Conservation (phyloP, 768 basidiomycete species). For the Zangia roseola region DNA sequence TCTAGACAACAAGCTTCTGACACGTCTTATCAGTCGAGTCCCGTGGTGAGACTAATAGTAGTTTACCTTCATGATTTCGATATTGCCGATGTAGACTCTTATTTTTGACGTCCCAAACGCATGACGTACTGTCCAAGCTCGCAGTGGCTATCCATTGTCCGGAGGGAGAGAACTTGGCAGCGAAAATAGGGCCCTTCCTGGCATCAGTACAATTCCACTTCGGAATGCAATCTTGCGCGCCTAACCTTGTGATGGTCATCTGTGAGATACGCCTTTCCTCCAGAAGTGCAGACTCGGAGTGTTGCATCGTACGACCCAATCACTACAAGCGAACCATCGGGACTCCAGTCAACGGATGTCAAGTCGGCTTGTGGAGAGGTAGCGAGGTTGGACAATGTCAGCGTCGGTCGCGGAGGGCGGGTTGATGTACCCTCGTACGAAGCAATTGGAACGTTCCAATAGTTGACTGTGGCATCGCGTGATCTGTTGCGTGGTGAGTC, state of each 20-base stretch:
- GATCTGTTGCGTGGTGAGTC: slow-evolving; percentile 44
- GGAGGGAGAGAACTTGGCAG: slow-evolving; percentile 70
- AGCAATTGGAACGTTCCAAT: slow-evolving; percentile 64
- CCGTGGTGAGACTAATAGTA: not conserved
- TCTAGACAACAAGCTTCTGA: slow-evolving; percentile 73
- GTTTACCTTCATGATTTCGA: slow-evolving; percentile 60
- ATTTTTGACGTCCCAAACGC: slow-evolving; percentile 73
- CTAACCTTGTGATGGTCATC: slow-evolving; percentile 66
- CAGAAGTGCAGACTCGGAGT: slow-evolving; percentile 62
- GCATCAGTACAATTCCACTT: slow-evolving; percentile 17
- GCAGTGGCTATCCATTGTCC: slow-evolving; percentile 75
- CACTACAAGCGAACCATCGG: slow-evolving; percentile 69
- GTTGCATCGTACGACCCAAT: slow-evolving; percentile 76
- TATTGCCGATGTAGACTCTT: slow-evolving; percentile 64
- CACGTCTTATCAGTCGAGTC: slow-evolving; percentile 9
- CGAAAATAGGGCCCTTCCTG: slow-evolving; percentile 75
- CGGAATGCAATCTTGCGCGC: not conserved
- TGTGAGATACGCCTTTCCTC: slow-evolving; percentile 62
- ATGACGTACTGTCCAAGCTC: slow-evolving; percentile 74
- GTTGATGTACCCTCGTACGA: slow-evolving; percentile 19
- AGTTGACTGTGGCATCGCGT: slow-evolving; percentile 70
- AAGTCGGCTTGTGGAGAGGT: slow-evolving; percentile 55
- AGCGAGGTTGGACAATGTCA: slow-evolving; percentile 49
- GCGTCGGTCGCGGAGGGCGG: slow-evolving; percentile 33
- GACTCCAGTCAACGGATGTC: slow-evolving; percentile 77